phyloP scores from a whole-genome alignment of 208 protist genomes.

The Leishmania lainsoni region DNA sequence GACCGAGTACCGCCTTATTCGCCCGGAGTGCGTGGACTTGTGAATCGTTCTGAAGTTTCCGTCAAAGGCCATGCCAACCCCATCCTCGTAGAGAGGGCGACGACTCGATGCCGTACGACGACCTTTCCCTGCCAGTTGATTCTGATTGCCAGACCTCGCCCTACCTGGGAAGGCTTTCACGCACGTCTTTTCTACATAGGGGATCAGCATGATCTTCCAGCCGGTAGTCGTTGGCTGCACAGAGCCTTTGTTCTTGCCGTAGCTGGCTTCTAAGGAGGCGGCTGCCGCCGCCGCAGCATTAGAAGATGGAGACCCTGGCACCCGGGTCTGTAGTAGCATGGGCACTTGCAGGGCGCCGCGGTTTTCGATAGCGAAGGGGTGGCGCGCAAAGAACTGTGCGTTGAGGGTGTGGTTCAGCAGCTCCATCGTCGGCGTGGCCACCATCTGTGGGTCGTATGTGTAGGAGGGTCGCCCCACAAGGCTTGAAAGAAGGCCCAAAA shows the following conservation, averaged over 20 bases:
- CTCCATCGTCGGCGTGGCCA: conserved; percentile 35
- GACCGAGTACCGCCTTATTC: neutral
- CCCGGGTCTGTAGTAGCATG: conserved; percentile 25
- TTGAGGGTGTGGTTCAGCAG: conserved; percentile 45
- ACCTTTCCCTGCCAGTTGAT: too few species aligned
- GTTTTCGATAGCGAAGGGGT: conserved; percentile 32
- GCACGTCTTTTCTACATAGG: conserved; percentile 16
- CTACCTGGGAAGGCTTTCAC: neutral
- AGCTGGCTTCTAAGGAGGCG: neutral
- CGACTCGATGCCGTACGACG: neutral
- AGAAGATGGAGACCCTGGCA: neutral
- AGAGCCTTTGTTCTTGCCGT: neutral
- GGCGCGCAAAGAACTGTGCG: conserved; percentile 27
- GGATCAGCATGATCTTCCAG: conserved; percentile 32
- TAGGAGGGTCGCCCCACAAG: conserved; percentile 41
- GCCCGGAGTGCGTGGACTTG: neutral
- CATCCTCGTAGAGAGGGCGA: neutral
- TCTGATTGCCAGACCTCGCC: neutral
- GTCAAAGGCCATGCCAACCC: neutral
- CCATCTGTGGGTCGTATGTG: conserved; percentile 40
- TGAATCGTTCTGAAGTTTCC: neutral
- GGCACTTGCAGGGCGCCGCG: conserved; percentile 22
- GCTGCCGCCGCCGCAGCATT: neutral
- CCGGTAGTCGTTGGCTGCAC: neutral
- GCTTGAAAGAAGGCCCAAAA: conserved; percentile 33